These are phyloP conservation scores for Cercospora brassicicola DNA, from an alignment of 2,329 filamentous ascomycete species.

Conservation along the genomic window DNA sequence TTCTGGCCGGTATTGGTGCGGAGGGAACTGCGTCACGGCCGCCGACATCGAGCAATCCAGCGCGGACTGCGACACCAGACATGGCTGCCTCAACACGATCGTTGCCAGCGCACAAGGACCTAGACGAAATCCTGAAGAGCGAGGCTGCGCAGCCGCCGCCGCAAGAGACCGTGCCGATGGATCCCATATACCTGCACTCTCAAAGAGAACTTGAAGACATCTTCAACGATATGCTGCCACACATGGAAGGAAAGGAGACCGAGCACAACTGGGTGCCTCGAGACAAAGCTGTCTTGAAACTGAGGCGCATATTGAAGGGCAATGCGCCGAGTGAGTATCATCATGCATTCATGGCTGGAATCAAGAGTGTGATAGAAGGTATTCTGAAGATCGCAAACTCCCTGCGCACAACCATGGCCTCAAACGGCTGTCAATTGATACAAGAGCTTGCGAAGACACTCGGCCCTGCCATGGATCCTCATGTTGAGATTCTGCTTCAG, in stretches of 20 bases:
- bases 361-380: constrained; percentile 77
- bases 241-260: constrained; percentile 84
- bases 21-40: constrained; percentile 34
- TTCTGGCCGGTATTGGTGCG: constrained; percentile 71
- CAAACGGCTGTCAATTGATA: constrained; percentile 77
- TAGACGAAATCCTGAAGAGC: constrained; percentile 46
- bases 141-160: constrained; percentile 61
- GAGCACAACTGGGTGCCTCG: constrained; percentile 89
- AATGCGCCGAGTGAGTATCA: constrained; percentile 79
- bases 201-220: constrained; percentile 84
- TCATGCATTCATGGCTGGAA: constrained; percentile 65
- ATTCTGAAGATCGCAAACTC: constrained; percentile 84
- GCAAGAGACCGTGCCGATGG: constrained; percentile 65
- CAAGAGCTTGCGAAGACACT: constrained; percentile 79
- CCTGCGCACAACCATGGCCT: constrained; percentile 83
- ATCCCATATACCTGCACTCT: constrained; percentile 81
- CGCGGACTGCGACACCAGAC: constrained; percentile 32
- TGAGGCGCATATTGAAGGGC: constrained; percentile 77
- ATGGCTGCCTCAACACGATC: constrained; percentile 47
- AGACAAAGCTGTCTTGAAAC: constrained; percentile 74
- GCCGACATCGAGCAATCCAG: constrained; percentile 31
- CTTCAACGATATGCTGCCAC: constrained; percentile 74
- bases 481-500: constrained; percentile 88
- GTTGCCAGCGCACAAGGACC: constrained; percentile 34
- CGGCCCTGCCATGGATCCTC: constrained; percentile 76